Conservation (phyloP, 306 rosid species). For the Cicer chorassanicum region DNA sequence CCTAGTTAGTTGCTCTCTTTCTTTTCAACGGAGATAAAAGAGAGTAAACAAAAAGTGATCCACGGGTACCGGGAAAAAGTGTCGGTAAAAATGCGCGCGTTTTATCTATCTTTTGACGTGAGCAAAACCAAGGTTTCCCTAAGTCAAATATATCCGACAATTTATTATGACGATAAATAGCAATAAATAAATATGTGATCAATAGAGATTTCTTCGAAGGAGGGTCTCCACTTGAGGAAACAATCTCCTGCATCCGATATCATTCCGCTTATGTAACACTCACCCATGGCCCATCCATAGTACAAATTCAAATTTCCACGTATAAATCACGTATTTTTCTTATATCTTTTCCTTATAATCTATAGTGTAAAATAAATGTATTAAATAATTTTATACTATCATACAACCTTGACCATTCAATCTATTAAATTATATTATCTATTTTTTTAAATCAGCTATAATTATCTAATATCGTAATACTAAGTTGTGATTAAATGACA, state of each 20-base stretch:
- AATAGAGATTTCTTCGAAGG: slow-evolving; percentile 20
- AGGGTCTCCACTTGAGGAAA: neutral
- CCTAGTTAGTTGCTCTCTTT: no score
- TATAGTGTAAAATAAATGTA: no score
- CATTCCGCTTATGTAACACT: neutral
- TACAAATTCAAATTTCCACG: neutral
- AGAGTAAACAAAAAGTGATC: neutral
- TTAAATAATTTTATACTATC: no score
- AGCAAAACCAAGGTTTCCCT: neutral
- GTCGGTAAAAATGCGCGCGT: neutral
- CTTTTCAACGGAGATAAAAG: no score
- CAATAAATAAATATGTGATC: slow-evolving; percentile 26
- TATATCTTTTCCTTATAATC: no score
- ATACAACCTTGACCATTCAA: no score
- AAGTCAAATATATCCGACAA: neutral
- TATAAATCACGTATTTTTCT: no score
- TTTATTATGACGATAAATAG: slow-evolving; percentile 4
- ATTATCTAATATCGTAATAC: no score
- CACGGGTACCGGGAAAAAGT: slow-evolving; percentile 30
- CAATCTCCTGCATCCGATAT: slow-evolving; percentile 17
- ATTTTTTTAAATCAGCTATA: no score
- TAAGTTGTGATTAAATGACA: no score
- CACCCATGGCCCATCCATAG: neutral
- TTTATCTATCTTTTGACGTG: neutral
- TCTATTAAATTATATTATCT: no score